Conservation (phyloP, 1,284 basidiomycete genomes). For the Melampsora larici-populina region DNA sequence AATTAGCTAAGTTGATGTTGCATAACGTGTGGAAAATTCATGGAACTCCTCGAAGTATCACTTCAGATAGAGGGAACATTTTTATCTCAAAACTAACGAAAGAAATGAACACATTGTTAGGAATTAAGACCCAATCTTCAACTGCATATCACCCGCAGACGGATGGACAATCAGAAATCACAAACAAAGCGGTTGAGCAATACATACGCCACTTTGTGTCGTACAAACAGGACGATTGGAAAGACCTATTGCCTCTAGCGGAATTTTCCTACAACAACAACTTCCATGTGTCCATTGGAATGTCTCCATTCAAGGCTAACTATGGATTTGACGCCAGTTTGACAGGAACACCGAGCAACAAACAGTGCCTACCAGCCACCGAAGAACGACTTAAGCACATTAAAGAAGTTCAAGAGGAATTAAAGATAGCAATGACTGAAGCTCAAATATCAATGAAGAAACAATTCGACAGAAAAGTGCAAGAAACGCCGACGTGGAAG, state of each 20-base stretch:
- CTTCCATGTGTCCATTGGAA: background rate
- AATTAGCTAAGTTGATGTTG: too few species aligned
- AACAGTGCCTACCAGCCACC: background rate
- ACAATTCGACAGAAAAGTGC: too few species aligned
- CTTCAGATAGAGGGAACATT: too few species aligned
- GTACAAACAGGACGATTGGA: background rate
- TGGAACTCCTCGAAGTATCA: too few species aligned
- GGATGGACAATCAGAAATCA: too few species aligned
- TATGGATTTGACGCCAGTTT: background rate
- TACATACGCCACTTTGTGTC: too few species aligned
- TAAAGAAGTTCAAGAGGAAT: background rate
- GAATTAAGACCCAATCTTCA: too few species aligned
- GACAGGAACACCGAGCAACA: background rate
- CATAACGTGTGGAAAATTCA: too few species aligned
- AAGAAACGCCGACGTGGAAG: background rate
- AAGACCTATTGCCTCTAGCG: background rate
- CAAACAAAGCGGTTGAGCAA: too few species aligned
- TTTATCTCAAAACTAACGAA: too few species aligned
- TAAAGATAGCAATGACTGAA: background rate
- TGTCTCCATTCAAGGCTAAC: slow-evolving; percentile 3
- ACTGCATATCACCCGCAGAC: too few species aligned
- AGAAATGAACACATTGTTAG: too few species aligned
- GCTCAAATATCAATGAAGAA: background rate
- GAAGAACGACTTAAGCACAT: background rate
- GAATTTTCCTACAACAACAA: slow-evolving; percentile 13